Base-by-base conservation (phyloP, 1,284 basidiomycete genomes). In the Apiotrichum akiyoshidainum region DNA sequence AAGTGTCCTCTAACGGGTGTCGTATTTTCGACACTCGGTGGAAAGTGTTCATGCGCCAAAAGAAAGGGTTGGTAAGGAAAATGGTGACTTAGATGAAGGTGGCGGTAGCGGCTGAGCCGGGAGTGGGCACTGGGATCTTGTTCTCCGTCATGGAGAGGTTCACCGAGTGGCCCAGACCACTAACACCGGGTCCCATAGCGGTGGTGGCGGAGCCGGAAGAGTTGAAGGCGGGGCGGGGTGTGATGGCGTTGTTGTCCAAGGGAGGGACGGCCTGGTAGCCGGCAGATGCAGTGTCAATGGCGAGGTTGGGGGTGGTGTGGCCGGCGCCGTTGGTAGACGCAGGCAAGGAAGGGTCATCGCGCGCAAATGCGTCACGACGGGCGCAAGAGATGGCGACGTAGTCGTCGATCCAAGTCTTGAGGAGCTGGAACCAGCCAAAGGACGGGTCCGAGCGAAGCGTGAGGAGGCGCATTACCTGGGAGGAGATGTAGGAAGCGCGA, bases 391-490 rank as follows among this genome's bases (percentile, higher is more conserved):
- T 61, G 19, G 66, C 58, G 37, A 74, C 63, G 51, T 68, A 75
- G 55, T 77, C 75, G 59, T 75, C 75, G 44, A 73, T 64, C 68
- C 69, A 75, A 3, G 72, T 72, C 57, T 77, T 77, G 62, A 77
- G 35, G 8, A 77, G 66, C 55, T 75, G 75, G 64, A 75, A 75
- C 31, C 64, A 56, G 7, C 74, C 73, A 48, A 75, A 75, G 2
- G 68, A 61, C 19, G 68, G 61, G 52, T 71, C 72, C 22, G 65
- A 68, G 46, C 65, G 69, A 21, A 75, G 61, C 1, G 72, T 74
- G 66, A 64, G 40, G 41, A 75, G 68, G 22, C 73, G 63, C 62
- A 72, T 67, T 39, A 77, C 62, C 55, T 71, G 70, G 0, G 73
- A 73, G 8, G 72, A 72, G 46, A 74, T 55, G 54, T 68, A 72